A percentile compares a stretch with the other conserved stretches of the same genome.
Evolutionary conservation across 108 stramenopile species (phyloP).

Genomic region (Conticribra guillardii): DNA sequence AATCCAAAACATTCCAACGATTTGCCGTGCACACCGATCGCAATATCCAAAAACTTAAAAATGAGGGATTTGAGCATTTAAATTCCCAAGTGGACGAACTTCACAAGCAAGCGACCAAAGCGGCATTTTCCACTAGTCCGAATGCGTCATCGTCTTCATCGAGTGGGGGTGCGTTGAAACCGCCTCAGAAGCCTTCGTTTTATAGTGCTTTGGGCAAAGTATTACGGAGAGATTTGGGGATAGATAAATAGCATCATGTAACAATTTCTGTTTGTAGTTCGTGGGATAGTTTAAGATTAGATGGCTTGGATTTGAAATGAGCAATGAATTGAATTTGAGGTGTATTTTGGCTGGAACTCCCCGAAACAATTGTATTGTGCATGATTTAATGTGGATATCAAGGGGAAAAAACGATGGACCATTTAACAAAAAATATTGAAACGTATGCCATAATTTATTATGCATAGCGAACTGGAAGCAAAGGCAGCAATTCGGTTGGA

Average conservation of each 20-base stretch:
- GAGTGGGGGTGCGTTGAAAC: conserved; percentile 54
- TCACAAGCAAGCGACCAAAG: conserved; percentile 50
- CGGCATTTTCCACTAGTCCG: conserved; percentile 22
- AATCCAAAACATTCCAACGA: conserved; percentile 82
- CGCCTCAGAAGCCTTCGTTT: conserved; percentile 74
- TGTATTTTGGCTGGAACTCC: too few relatives aligned
- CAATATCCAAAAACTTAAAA: conserved; percentile 67
- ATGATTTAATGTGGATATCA: too few relatives aligned
- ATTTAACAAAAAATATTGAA: too few relatives aligned
- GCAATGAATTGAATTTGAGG: too few relatives aligned
- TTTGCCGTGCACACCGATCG: conserved; percentile 82
- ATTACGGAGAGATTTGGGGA: conserved; percentile 70
- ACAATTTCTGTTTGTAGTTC: too few relatives aligned
- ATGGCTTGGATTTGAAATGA: too few relatives aligned
- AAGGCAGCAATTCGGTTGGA: too few relatives aligned
- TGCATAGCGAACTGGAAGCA: too few relatives aligned
- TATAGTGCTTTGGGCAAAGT: conserved; percentile 78
- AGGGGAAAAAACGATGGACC: too few relatives aligned
- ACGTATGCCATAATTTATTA: too few relatives aligned
- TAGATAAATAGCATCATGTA: conserved; percentile 16
- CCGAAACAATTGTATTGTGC: too few relatives aligned
- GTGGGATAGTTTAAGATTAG: too few relatives aligned
- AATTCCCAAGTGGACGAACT: conserved; percentile 70
- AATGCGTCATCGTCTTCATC: conserved; percentile 12
- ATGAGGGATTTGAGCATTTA: conserved; percentile 68